These are phyloP conservation scores for Colletotrichum paranaense DNA, from an alignment of 2,329 filamentous ascomycete genomes.

Conservation along the genomic window DNA sequence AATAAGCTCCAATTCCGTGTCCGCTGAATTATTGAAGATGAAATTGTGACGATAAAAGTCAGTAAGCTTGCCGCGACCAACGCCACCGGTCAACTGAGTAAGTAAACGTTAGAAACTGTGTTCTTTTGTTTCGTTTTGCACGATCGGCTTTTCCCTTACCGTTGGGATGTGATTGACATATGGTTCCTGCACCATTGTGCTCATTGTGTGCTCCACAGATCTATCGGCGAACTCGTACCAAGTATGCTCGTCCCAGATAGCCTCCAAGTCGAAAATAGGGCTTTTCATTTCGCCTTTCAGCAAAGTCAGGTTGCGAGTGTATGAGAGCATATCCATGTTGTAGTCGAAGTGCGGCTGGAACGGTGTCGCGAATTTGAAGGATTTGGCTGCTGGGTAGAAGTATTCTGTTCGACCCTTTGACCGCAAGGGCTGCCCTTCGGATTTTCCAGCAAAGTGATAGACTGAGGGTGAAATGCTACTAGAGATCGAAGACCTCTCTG, in stretches of 20 bases:
- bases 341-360: neutral
- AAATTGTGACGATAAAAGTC: slow-evolving; percentile 80
- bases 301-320: neutral
- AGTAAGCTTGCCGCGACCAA: slow-evolving; percentile 71
- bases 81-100: slow-evolving; percentile 70
- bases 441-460: neutral
- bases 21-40: slow-evolving; percentile 77
- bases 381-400: neutral
- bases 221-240: slow-evolving; percentile 76
- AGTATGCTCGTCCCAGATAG: slow-evolving; percentile 83
- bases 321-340: neutral
- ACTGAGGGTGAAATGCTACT: neutral
- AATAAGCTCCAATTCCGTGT: slow-evolving; percentile 75
- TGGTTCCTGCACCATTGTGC: slow-evolving; percentile 81
- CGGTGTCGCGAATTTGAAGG: neutral
- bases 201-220: slow-evolving; percentile 80
- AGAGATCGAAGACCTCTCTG: neutral
- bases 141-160: neutral
- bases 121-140: neutral
- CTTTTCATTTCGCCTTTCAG: slow-evolving; percentile 72
- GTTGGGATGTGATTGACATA: slow-evolving; percentile 85
- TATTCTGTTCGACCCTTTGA: neutral
- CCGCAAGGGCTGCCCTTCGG: neutral
- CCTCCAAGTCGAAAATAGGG: slow-evolving; percentile 78
- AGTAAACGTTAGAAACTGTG: neutral